A percentile compares a stretch with the other conserved stretches of the same genome.
These are phyloP conservation scores for Theileria luwenshuni DNA, from an alignment of 169 alveolate species.

Conservation along the genomic window DNA sequence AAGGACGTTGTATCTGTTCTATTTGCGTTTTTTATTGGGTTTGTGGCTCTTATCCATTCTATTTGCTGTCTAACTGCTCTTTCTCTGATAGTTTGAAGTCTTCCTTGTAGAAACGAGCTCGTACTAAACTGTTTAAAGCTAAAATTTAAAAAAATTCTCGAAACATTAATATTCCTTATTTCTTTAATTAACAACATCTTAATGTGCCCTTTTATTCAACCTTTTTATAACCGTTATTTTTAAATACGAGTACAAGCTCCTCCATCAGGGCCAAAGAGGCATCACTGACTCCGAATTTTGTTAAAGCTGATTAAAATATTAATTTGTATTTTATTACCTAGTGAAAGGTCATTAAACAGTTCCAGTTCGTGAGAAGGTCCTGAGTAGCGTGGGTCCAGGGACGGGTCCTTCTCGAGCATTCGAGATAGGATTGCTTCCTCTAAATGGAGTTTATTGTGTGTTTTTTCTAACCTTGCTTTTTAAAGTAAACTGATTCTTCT, in stretches of 20 bases:
- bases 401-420: slow-evolving; percentile 40
- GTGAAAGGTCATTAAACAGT: slow-evolving; percentile 22
- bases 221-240: slow-evolving; percentile 35
- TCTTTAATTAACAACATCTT: not conserved
- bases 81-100: slow-evolving; percentile 51
- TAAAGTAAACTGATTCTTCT: slow-evolving; percentile 36
- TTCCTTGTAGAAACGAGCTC: slow-evolving; percentile 50
- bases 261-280: slow-evolving; percentile 24
- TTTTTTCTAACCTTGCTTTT: slow-evolving; percentile 28
- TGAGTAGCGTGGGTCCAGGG: slow-evolving; percentile 38
- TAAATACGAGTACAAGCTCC: slow-evolving; percentile 33
- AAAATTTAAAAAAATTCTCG: not conserved
- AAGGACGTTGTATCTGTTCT: slow-evolving; percentile 10
- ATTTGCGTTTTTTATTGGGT: slow-evolving; percentile 13
- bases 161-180: not conserved
- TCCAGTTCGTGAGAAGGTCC: slow-evolving; percentile 44
- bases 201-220: not conserved
- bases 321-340: slow-evolving; percentile 20
- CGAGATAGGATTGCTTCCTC: slow-evolving; percentile 42
- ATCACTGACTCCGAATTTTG: slow-evolving; percentile 39
- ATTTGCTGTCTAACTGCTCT: slow-evolving; percentile 59
- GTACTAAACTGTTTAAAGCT: slow-evolving; percentile 23
- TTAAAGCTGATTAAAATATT: slow-evolving; percentile 15
- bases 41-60: slow-evolving; percentile 31
- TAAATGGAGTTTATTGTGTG: not conserved